Percentiles rank a stretch among this genome's conserved stretches.
phyloP scores from a whole-genome alignment of 805 yeast species.

The Kuraishia ogatae region DNA sequence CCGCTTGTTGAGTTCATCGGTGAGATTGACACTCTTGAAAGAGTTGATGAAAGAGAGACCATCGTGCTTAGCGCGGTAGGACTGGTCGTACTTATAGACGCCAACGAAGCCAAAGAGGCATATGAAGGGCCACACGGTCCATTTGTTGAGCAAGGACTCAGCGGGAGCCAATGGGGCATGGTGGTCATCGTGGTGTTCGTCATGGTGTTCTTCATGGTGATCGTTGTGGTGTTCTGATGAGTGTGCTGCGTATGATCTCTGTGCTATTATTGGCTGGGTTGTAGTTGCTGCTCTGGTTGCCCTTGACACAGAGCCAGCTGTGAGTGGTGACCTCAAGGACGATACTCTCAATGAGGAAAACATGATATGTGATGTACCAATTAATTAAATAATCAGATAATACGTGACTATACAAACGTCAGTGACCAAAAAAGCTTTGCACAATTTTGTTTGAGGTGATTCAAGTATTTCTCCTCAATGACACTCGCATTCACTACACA shows the following conservation, averaged over 20 bases:
- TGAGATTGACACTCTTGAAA: neutral
- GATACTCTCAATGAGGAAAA: neutral
- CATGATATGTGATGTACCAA: neutral
- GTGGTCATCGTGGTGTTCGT: constrained; percentile 5
- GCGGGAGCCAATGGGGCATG: constrained; percentile 7
- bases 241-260: constrained; percentile 1
- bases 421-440: too few species aligned
- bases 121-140: constrained; percentile 5
- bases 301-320: neutral
- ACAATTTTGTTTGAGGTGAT: too few species aligned
- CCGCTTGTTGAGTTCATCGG: neutral
- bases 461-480: too few species aligned
- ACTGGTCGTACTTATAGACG: constrained; percentile 38
- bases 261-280: neutral
- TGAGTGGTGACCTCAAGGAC: neutral
- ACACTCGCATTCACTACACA: too few species aligned
- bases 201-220: neutral
- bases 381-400: too few species aligned
- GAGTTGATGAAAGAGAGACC: constrained; percentile 4
- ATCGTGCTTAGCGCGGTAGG: constrained; percentile 34
- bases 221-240: neutral
- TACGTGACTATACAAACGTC: neutral
- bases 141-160: constrained; percentile 4
- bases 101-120: constrained; percentile 22
- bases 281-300: neutral